phyloP scores from a whole-genome alignment of 345 rosid genomes.

The Gossypium mustelinum region DNA sequence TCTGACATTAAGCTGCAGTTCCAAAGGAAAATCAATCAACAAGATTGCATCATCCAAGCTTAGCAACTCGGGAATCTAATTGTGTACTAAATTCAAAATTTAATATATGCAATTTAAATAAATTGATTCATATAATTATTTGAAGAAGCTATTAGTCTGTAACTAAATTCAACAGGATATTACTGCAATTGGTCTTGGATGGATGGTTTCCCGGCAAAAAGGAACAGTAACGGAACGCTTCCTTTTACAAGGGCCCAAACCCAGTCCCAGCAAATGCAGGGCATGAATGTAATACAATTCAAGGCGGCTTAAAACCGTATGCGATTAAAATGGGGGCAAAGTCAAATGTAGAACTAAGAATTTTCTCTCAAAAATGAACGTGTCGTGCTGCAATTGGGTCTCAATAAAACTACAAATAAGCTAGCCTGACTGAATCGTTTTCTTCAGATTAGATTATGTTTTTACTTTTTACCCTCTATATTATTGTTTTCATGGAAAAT shows the following conservation, averaged over 20 bases:
- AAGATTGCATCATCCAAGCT: background rate
- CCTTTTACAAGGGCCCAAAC: background rate
- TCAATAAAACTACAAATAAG: background rate
- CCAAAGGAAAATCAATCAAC: background rate
- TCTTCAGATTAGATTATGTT: background rate
- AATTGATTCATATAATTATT: too few relatives aligned
- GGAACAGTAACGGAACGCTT: background rate
- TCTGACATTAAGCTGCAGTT: background rate
- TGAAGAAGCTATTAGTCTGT: too few relatives aligned
- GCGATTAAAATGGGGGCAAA: background rate
- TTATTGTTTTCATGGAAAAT: background rate
- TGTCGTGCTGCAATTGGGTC: background rate
- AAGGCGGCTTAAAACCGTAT: background rate
- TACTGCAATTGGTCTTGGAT: background rate
- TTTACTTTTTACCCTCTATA: background rate
- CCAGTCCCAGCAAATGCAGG: background rate
- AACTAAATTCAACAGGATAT: background rate
- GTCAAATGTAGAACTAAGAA: too few relatives aligned
- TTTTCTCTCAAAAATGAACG: background rate
- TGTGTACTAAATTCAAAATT: too few relatives aligned
- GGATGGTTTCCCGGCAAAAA: background rate
- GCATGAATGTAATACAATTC: background rate
- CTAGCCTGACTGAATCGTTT: background rate
- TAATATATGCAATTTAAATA: too few relatives aligned
- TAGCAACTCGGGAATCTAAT: background rate